Evolutionary conservation across 129 eudicot species (phyloP).

Genomic region (Escallonia rubra): DNA sequence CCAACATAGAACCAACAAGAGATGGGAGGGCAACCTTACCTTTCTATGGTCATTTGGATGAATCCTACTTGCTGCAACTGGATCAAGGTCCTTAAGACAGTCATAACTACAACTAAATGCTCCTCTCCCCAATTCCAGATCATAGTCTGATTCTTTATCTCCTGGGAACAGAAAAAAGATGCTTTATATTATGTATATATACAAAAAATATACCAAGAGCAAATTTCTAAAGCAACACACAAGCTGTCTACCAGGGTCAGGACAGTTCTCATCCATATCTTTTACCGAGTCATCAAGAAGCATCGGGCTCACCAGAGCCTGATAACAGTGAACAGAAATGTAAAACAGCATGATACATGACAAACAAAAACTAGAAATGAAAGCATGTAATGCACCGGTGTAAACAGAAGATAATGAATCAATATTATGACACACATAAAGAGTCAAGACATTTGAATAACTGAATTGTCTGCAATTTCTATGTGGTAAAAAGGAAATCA

Average conservation of each 20-base stretch:
- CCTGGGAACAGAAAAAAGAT: slow-evolving; percentile 20
- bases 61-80: slow-evolving; percentile 84
- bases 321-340: slow-evolving; percentile 16
- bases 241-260: slow-evolving; percentile 40
- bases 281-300: slow-evolving; percentile 66
- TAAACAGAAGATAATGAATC: too few species aligned
- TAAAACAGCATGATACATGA: neutral
- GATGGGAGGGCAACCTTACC: slow-evolving; percentile 31
- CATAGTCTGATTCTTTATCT: slow-evolving; percentile 33
- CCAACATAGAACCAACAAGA: neutral
- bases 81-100: slow-evolving; percentile 65
- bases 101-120: slow-evolving; percentile 34
- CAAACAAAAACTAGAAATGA: too few species aligned
- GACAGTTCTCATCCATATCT: slow-evolving; percentile 39
- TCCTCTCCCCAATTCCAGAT: slow-evolving; percentile 21
- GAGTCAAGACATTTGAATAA: too few species aligned
- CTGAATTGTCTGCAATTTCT: too few species aligned
- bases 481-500: neutral
- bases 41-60: slow-evolving; percentile 93
- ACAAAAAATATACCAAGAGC: neutral
- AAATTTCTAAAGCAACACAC: neutral
- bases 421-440: too few species aligned
- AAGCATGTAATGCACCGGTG: too few species aligned
- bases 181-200: neutral
- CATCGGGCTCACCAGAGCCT: slow-evolving; percentile 97